phyloP scores from a whole-genome alignment of 768 basidiomycete species.

The Leccinum disarticulatum region DNA sequence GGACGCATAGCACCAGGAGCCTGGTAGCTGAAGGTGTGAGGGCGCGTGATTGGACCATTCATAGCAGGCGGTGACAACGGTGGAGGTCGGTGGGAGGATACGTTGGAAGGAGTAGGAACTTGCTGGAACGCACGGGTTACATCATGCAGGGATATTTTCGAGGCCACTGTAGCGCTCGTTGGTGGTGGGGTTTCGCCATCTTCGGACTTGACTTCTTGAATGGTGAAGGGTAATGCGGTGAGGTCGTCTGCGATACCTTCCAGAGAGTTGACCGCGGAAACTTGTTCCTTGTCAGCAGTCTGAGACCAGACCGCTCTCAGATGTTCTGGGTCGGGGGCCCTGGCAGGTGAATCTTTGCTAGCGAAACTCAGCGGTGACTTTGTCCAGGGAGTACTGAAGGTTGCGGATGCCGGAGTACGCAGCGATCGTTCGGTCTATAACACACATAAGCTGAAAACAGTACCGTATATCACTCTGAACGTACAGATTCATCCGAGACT shows the following conservation, averaged over 20 bases:
- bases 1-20: conserved; percentile 52
- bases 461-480: conserved; percentile 21
- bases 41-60: conserved; percentile 31
- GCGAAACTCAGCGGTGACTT: conserved; percentile 51
- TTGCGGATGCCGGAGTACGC: conserved; percentile 45
- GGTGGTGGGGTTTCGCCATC: conserved; percentile 81
- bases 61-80: conserved; percentile 52
- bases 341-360: conserved; percentile 65
- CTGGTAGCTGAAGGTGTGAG: conserved; percentile 31
- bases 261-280: conserved; percentile 73
- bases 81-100: conserved; percentile 44
- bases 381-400: conserved; percentile 48
- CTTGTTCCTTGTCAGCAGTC: conserved; percentile 65
- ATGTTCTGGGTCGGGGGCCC: conserved; percentile 79
- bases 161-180: conserved; percentile 51
- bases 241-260: conserved; percentile 84
- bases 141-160: conserved; percentile 78
- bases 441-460: conserved; percentile 13
- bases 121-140: conserved; percentile 87
- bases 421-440: conserved; percentile 44
- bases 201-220: conserved; percentile 86
- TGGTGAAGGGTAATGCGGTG: conserved; percentile 71
- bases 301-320: conserved; percentile 85
- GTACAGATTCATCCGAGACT: conserved; percentile 54
- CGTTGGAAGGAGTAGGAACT: conserved; percentile 63